Conservation (phyloP, 306 rosid genomes). For the Vigna angularis region DNA sequence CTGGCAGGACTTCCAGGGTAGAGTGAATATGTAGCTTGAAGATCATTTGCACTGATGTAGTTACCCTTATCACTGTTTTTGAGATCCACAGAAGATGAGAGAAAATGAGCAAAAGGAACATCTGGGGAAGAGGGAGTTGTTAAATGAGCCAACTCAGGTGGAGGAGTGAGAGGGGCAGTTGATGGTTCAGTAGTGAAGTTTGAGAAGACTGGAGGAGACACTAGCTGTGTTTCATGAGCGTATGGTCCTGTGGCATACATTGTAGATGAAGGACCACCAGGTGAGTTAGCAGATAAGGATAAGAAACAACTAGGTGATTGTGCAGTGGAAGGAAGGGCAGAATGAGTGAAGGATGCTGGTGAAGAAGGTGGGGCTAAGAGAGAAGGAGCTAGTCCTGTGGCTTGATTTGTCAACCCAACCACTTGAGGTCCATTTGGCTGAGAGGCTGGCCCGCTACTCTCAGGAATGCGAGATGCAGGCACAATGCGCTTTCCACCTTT, state of each 20-base stretch:
- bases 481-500: slow-evolving; percentile 97
- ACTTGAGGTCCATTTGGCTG: slow-evolving; percentile 89
- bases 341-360: slow-evolving; percentile 93
- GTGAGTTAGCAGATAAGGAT: slow-evolving; percentile 91
- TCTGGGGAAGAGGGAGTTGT: slow-evolving; percentile 99
- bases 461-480: slow-evolving; percentile 87
- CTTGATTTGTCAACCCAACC: slow-evolving; percentile 75
- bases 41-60: slow-evolving; percentile 82
- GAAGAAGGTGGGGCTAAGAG: slow-evolving; percentile 98
- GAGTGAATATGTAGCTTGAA: slow-evolving; percentile 85
- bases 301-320: slow-evolving; percentile 90
- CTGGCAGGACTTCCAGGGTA: slow-evolving; percentile 96
- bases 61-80: slow-evolving; percentile 64
- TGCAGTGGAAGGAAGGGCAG: slow-evolving; percentile 93
- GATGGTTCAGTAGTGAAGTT: slow-evolving; percentile 98
- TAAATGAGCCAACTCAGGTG: slow-evolving; percentile 96
- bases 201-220: slow-evolving; percentile 98
- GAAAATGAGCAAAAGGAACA: slow-evolving; percentile 96
- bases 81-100: slow-evolving; percentile 78
- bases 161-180: slow-evolving; percentile 98
- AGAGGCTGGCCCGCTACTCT: slow-evolving; percentile 67
- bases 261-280: slow-evolving; percentile 95
- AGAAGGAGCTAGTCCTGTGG: slow-evolving; percentile 79
- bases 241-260: slow-evolving; percentile 97
- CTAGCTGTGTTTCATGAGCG: slow-evolving; percentile 91